These are phyloP conservation scores for Microsporum ferrugineum DNA, from an alignment of 2,329 filamentous ascomycete species.

Conservation along the genomic window DNA sequence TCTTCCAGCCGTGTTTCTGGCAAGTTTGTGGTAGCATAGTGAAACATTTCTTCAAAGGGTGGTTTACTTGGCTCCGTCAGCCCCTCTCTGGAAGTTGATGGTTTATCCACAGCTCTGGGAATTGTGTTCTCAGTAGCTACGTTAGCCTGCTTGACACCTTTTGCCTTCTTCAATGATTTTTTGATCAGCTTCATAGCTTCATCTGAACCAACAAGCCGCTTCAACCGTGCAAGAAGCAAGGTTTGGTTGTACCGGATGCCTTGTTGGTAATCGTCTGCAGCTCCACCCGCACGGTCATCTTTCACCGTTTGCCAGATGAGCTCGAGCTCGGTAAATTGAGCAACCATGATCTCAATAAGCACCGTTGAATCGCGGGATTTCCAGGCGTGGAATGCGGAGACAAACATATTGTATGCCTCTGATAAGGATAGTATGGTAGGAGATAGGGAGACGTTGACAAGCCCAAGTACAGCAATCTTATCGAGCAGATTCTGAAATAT, in stretches of 20 bases:
- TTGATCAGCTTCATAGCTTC: slow-evolving; percentile 49
- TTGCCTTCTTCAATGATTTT: slow-evolving; percentile 49
- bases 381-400: slow-evolving; percentile 54
- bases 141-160: slow-evolving; percentile 41
- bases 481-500: slow-evolving; percentile 44
- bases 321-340: slow-evolving; percentile 54
- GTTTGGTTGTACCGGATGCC: slow-evolving; percentile 57
- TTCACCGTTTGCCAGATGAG: slow-evolving; percentile 58
- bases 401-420: slow-evolving; percentile 48
- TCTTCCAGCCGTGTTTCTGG: slow-evolving; percentile 24
- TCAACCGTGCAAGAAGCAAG: slow-evolving; percentile 49
- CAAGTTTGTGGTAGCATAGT: slow-evolving; percentile 21
- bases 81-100: slow-evolving; percentile 22
- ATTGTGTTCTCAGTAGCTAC: slow-evolving; percentile 45
- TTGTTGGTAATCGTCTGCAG: slow-evolving; percentile 51
- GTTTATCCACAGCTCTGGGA: slow-evolving; percentile 42
- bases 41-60: slow-evolving; percentile 33
- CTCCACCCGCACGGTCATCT: slow-evolving; percentile 49
- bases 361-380: slow-evolving; percentile 52
- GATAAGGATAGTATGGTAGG: slow-evolving; percentile 39
- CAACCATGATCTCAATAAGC: slow-evolving; percentile 54
- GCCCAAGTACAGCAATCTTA: slow-evolving; percentile 37
- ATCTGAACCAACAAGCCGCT: slow-evolving; percentile 51
- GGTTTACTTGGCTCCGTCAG: slow-evolving; percentile 15
- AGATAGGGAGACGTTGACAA: slow-evolving; percentile 33